Conservation (phyloP, 208 protist genomes). For the Leishmania tropica region DNA sequence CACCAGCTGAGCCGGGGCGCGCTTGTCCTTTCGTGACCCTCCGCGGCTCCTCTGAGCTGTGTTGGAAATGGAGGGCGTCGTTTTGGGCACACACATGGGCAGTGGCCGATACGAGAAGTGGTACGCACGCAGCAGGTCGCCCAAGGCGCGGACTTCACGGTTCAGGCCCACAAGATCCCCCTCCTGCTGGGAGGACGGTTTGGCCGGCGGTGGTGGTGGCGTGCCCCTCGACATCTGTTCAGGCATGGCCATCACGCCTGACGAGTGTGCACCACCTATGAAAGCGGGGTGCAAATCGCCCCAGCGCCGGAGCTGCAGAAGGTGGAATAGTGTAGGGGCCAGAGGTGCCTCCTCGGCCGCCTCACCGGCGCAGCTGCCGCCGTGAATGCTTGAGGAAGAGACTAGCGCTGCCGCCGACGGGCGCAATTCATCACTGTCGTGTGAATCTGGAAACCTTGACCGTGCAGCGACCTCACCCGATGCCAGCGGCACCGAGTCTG, state of each 20-base stretch:
- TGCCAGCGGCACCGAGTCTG: neutral
- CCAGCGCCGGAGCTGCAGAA: slow-evolving; percentile 24
- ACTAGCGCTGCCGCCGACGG: neutral
- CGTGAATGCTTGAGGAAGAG: neutral
- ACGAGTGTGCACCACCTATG: neutral
- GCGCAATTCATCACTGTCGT: neutral
- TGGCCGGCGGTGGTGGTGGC: neutral
- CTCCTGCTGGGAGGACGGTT: neutral
- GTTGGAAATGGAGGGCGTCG: neutral
- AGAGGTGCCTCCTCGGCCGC: neutral
- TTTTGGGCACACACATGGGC: neutral
- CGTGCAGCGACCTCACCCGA: neutral
- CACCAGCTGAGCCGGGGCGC: slow-evolving; percentile 13
- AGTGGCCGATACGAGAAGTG: neutral
- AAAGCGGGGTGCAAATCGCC: neutral
- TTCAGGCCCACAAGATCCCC: neutral
- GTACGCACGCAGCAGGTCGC: slow-evolving; percentile 12
- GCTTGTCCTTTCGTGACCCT: neutral
- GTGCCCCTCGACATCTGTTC: neutral
- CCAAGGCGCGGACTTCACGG: slow-evolving; percentile 9
- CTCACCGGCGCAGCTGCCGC: neutral
- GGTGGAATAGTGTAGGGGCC: slow-evolving; percentile 9
- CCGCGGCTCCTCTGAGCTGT: neutral
- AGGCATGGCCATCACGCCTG: neutral
- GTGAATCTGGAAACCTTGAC: neutral